Base-by-base conservation (phyloP, 345 rosid species). In the Combretum micranthum region DNA sequence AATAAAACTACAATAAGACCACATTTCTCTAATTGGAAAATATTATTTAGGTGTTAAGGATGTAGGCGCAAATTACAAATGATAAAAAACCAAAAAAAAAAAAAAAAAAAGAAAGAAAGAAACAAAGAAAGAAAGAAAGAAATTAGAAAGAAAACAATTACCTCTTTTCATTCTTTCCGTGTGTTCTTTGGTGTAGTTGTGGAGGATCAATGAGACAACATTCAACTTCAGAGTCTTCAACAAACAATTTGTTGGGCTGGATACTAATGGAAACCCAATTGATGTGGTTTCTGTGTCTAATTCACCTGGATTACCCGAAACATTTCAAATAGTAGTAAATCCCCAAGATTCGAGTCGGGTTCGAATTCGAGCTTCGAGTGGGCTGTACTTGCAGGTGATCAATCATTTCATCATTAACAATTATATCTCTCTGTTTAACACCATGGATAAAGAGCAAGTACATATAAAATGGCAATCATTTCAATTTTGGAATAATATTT, bases 351-450 rank as follows among this genome's bases (percentile, higher is more conserved):
- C 60, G 49, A 74, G 46, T n/a, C 72, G 64, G 13, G 79, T 81
- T 26, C 69, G 81, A 56, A 77, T 84, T 64, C 75, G 60, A 74
- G 82, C 87, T 18, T 47, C 80, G 12, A 84, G 72, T 60, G 82
- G 87, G 2, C 62, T 65, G 54, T 80, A 71, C 71, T 53, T 79
- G 64, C 87, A 73, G 81, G 85, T 76, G 50, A 55, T 2, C 15
- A 19, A 11, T 13, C 51, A 25, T 23, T 45, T 60, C 39, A 18
- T 0, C 21, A 10, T 12, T 39, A n/a, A 3, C 4, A 4, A 13
- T 37, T 37, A 0, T 32, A 32, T 7, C 10, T 32, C 9, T 25
- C 5, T 5, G 26, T 2, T 25, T 2, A 25, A 25, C 26, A 25
- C 10, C 39, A 32, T 32, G 39, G 9, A 32, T 11, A 32, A 32